Evolutionary conservation across 2,329 filamentous ascomycete genomes (phyloP).

Genomic region (Diaporthe sp.): DNA sequence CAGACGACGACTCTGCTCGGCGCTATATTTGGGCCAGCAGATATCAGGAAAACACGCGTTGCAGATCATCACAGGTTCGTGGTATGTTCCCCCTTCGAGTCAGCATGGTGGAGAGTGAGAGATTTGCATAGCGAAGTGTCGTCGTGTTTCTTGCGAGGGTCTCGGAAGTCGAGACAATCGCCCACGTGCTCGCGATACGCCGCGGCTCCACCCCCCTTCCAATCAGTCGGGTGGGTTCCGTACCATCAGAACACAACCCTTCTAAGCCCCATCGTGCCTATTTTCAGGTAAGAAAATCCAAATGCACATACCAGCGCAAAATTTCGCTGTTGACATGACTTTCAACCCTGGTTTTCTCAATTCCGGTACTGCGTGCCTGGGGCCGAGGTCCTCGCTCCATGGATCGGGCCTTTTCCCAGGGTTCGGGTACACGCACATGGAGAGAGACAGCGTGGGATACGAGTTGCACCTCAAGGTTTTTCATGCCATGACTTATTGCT

Average conservation of each 20-base stretch:
- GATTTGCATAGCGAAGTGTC: background rate
- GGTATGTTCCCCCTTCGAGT: background rate
- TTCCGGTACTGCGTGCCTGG: no score
- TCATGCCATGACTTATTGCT: no score
- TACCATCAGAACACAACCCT: background rate
- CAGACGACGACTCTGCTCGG: background rate
- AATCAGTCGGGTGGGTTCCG: background rate
- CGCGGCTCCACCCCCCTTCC: background rate
- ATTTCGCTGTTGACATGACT: background rate
- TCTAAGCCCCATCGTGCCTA: background rate
- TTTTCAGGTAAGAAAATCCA: background rate
- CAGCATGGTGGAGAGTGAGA: background rate
- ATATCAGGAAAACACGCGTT: background rate
- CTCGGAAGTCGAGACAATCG: background rate
- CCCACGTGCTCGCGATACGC: slow-evolving; percentile 10
- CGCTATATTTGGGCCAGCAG: slow-evolving; percentile 19
- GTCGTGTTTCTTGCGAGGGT: background rate
- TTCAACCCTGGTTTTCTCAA: no score
- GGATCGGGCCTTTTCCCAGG: no score
- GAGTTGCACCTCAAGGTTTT: no score
- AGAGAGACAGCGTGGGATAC: no score
- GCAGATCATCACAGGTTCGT: background rate
- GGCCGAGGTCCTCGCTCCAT: no score
- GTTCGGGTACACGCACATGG: no score
- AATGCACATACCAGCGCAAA: background rate